Conservation (phyloP, 768 basidiomycete genomes). For the Boletellus sp. region DNA sequence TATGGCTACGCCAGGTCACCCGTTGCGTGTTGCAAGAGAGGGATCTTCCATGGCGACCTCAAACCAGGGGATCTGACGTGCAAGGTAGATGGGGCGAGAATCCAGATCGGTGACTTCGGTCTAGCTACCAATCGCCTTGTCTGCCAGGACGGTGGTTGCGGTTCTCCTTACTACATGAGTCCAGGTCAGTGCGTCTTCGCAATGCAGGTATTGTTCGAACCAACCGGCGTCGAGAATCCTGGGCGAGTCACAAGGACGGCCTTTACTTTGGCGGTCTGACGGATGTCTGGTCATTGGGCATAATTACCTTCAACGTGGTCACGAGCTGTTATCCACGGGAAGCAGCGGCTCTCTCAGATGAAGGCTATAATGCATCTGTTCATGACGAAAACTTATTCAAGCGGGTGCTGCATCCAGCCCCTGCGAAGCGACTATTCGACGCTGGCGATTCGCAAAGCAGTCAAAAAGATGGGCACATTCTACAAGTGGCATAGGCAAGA, state of each 20-base stretch:
- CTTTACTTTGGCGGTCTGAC: conserved; percentile 12
- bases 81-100: conserved; percentile 45
- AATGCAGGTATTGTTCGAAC: not conserved
- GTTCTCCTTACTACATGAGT: conserved; percentile 63
- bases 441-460: not conserved
- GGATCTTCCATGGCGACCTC: conserved; percentile 78
- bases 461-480: not conserved
- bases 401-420: conserved; percentile 1
- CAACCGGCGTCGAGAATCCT: conserved; percentile 45
- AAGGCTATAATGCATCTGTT: not conserved
- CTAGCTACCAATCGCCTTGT: conserved; percentile 45
- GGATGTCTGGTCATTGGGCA: conserved; percentile 71
- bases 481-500: not conserved
- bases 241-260: conserved; percentile 39
- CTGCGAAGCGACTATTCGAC: not conserved
- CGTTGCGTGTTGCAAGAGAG: conserved; percentile 61
- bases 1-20: too few species aligned
- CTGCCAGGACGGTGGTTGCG: conserved; percentile 50
- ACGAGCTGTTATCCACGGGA: conserved; percentile 37
- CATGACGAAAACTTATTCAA: conserved; percentile 1
- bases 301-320: conserved; percentile 81
- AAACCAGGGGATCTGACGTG: conserved; percentile 80
- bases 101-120: conserved; percentile 75
- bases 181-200: conserved; percentile 44
- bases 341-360: not conserved